Conservation (phyloP, 768 basidiomycete species). For the Lentinula sp. region DNA sequence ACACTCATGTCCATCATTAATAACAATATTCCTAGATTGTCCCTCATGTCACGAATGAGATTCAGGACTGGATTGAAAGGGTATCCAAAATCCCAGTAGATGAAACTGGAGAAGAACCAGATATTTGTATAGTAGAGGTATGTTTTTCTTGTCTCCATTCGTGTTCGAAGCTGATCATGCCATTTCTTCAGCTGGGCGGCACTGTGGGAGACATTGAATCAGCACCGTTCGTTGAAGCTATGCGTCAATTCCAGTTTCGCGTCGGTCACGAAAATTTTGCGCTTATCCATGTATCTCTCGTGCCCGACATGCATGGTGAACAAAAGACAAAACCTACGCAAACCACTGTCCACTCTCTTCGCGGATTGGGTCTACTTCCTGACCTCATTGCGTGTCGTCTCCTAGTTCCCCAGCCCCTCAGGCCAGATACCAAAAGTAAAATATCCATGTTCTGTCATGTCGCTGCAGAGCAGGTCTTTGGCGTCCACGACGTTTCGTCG, state of each 20-base stretch:
- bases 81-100: constrained; percentile 94
- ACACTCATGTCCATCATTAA: background rate
- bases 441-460: constrained; percentile 99
- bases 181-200: constrained; percentile 75
- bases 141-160: background rate
- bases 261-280: constrained; percentile 97
- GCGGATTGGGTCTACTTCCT: constrained; percentile 88
- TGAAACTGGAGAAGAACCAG: constrained; percentile 86
- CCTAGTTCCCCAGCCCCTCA: constrained; percentile 73
- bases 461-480: constrained; percentile 80
- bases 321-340: constrained; percentile 99
- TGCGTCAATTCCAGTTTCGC: constrained; percentile 99
- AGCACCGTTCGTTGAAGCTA: constrained; percentile 95
- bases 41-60: constrained; percentile 92
- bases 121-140: constrained; percentile 97
- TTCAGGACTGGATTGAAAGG: constrained; percentile 98
- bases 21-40: constrained; percentile 57
- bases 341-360: constrained; percentile 89
- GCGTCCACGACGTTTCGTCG: constrained; percentile 93
- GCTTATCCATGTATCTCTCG: constrained; percentile 92
- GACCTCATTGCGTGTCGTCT: constrained; percentile 95
- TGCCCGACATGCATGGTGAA: constrained; percentile 98
- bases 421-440: constrained; percentile 83
- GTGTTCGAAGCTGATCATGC: background rate
- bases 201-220: constrained; percentile 99